Percentiles rank a stretch among this genome's conserved stretches.
phyloP scores from a whole-genome alignment of 129 eudicot genomes.

The Centella asiatica region DNA sequence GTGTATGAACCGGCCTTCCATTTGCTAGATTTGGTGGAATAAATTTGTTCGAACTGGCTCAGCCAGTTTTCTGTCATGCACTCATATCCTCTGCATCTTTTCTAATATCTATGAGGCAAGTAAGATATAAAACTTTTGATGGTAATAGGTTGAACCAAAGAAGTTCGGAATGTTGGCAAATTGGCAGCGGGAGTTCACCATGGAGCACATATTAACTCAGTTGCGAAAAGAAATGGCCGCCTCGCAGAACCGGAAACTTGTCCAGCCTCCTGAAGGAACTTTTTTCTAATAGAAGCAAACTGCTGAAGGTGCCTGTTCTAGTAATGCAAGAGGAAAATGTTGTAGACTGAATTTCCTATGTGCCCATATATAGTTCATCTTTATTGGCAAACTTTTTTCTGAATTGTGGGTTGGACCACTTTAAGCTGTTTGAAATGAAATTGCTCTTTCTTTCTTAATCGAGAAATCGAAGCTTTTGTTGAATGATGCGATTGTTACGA shows the following conservation, averaged over 20 bases:
- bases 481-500: too few relatives aligned
- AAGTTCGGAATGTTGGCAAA: slow-evolving; percentile 2
- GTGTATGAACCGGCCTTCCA: too few relatives aligned
- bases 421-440: neutral
- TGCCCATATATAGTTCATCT: neutral
- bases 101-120: neutral
- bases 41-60: neutral
- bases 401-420: neutral
- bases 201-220: slow-evolving; percentile 2
- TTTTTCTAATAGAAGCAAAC: neutral
- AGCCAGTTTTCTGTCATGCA: neutral
- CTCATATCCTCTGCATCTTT: neutral
- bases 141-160: slow-evolving; percentile 5
- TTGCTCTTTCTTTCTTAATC: neutral
- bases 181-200: slow-evolving; percentile 10
- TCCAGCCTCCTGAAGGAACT: slow-evolving; percentile 6
- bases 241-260: slow-evolving; percentile 8
- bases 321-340: neutral
- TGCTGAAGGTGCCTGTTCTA: neutral
- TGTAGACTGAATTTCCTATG: slow-evolving; percentile 2
- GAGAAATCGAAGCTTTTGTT: neutral
- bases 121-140: neutral
- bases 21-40: too few relatives aligned
- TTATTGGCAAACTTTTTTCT: neutral
- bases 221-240: slow-evolving; percentile 2